Conservation (phyloP, 75 land plant genomes). For the Cunninghamia lanceolata region DNA sequence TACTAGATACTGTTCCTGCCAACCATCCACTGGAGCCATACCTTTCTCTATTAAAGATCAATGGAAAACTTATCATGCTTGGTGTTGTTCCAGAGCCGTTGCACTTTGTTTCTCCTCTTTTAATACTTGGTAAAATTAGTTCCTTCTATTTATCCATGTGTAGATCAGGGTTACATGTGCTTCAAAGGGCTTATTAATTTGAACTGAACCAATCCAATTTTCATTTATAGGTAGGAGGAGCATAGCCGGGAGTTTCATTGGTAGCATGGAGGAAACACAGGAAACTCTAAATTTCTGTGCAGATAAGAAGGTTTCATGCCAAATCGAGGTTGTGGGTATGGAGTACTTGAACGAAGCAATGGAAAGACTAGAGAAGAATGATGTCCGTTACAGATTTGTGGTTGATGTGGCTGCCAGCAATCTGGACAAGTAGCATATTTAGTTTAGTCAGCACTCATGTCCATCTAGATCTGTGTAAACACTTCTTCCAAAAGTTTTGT, state of each 20-base stretch:
- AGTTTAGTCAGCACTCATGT: no score
- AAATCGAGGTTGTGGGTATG: slow-evolving; percentile 66
- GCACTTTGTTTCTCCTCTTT: slow-evolving; percentile 57
- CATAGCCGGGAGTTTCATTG: slow-evolving; percentile 54
- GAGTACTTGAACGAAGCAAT: slow-evolving; percentile 71
- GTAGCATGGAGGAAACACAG: slow-evolving; percentile 37
- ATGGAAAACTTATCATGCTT: slow-evolving; percentile 64
- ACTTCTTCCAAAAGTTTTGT: no score
- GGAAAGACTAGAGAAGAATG: slow-evolving; percentile 70
- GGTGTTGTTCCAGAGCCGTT: slow-evolving; percentile 66
- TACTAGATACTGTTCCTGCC: slow-evolving; percentile 76
- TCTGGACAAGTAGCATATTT: slow-evolving; percentile 11
- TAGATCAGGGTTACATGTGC: not conserved
- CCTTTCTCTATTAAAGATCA: slow-evolving; percentile 39
- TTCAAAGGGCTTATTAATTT: not conserved
- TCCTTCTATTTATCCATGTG: not conserved
- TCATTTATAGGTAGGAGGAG: slow-evolving; percentile 46
- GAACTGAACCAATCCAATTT: not conserved
- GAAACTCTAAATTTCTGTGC: slow-evolving; percentile 66
- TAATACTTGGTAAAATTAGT: slow-evolving; percentile 55
- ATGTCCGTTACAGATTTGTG: slow-evolving; percentile 84
- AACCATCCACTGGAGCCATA: slow-evolving; percentile 49
- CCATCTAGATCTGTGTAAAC: no score
- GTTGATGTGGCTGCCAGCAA: slow-evolving; percentile 68
- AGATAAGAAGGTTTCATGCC: slow-evolving; percentile 49